phyloP scores from a whole-genome alignment of 352 stramenopile genomes.

The Bremia lactucae region DNA sequence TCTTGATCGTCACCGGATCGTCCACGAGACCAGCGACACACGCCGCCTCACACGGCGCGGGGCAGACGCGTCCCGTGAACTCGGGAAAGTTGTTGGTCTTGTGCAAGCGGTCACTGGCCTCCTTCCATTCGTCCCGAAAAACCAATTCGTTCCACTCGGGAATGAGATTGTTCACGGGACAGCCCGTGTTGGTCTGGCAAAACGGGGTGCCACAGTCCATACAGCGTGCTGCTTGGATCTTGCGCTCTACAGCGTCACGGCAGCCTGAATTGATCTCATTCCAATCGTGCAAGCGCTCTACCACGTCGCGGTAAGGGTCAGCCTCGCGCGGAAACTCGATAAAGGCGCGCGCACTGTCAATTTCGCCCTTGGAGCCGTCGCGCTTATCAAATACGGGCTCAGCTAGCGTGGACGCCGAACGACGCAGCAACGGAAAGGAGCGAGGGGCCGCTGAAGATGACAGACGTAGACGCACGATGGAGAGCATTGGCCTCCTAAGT shows the following conservation, averaged over 20 bases:
- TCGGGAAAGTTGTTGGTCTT: slow-evolving; percentile 99
- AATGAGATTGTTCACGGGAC: slow-evolving; percentile 97
- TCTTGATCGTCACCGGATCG: slow-evolving; percentile 96
- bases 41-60: slow-evolving; percentile 92
- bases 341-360: slow-evolving; percentile 67
- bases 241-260: slow-evolving; percentile 84
- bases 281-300: slow-evolving; percentile 93
- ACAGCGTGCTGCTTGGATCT: slow-evolving; percentile 91
- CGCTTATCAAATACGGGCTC: slow-evolving; percentile 39
- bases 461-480: slow-evolving; percentile 15
- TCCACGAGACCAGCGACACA: slow-evolving; percentile 95
- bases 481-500: slow-evolving; percentile 15
- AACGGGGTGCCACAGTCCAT: slow-evolving; percentile 99
- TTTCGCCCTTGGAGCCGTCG: slow-evolving; percentile 56
- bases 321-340: slow-evolving; percentile 73
- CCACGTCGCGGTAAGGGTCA: slow-evolving; percentile 90
- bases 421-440: slow-evolving; percentile 5
- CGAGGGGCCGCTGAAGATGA: slow-evolving; percentile 1
- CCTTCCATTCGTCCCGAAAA: slow-evolving; percentile 93
- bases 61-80: slow-evolving; percentile 96
- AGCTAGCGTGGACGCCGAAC: slow-evolving; percentile 15
- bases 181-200: slow-evolving; percentile 96
- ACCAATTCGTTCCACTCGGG: slow-evolving; percentile 98
- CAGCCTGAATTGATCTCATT: slow-evolving; percentile 92
- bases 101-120: slow-evolving; percentile 92